Conservation (phyloP, 2,329 filamentous ascomycete species). For the Aphanocladium album region DNA sequence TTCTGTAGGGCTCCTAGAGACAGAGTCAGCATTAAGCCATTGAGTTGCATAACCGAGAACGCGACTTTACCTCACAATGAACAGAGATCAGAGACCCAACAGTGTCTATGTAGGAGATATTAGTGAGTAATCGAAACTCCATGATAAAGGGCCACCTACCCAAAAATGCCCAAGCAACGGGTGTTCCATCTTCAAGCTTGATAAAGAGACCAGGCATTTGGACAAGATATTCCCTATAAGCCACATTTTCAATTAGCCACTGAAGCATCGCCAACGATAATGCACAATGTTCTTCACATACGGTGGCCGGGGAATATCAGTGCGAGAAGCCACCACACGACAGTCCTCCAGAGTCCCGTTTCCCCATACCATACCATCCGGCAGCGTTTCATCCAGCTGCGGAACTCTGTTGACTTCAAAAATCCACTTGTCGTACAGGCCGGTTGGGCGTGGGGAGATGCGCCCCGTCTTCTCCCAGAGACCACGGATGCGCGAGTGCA, state of each 20-base stretch:
- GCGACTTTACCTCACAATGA: conserved; percentile 54
- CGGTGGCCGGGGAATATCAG: conserved; percentile 52
- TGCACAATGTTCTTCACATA: conserved; percentile 24
- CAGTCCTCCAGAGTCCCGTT: conserved; percentile 48
- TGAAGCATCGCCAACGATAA: neutral
- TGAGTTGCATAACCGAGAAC: no score
- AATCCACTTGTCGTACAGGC: conserved; percentile 52
- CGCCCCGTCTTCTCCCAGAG: conserved; percentile 19
- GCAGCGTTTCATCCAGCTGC: conserved; percentile 25
- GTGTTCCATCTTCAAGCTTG: conserved; percentile 39
- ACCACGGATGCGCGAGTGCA: conserved; percentile 2
- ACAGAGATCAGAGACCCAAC: conserved; percentile 59
- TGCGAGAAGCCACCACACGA: conserved; percentile 48
- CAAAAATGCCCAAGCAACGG: conserved; percentile 62
- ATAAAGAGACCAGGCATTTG: conserved; percentile 44
- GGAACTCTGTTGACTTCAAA: conserved; percentile 46
- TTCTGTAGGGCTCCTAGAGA: conserved; percentile 47
- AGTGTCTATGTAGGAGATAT: conserved; percentile 33
- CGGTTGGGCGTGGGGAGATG: conserved; percentile 23
- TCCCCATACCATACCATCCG: conserved; percentile 52
- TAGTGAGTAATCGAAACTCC: neutral
- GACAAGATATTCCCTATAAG: conserved; percentile 33
- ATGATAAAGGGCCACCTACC: conserved; percentile 25
- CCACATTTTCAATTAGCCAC: neutral
- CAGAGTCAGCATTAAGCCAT: neutral